These are phyloP conservation scores for Apiospora kogelbergensis DNA, from an alignment of 2,329 filamentous ascomycete species.

Conservation along the genomic window DNA sequence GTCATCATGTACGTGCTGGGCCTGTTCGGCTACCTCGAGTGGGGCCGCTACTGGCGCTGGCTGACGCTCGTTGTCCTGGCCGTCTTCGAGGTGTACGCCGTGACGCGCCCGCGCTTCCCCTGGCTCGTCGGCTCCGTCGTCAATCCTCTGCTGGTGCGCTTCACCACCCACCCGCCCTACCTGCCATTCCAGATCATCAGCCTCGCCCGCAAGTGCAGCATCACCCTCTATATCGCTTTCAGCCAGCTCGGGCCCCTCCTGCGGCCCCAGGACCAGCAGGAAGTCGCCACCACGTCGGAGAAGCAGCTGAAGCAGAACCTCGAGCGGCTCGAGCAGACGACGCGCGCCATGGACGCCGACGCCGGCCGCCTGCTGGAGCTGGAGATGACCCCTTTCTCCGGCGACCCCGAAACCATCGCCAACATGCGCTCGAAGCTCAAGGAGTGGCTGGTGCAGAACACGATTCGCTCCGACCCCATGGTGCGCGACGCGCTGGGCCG, in stretches of 20 bases:
- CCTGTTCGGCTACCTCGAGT: slow-evolving; percentile 66
- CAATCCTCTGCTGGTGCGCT: slow-evolving; percentile 43
- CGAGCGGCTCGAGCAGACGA: slow-evolving; percentile 62
- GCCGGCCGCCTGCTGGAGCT: slow-evolving; percentile 69
- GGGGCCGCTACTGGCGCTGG: slow-evolving; percentile 67
- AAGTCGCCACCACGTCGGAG: slow-evolving; percentile 36
- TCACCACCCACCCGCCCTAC: slow-evolving; percentile 56
- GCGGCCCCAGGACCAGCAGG: slow-evolving; percentile 36
- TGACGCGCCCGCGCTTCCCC: slow-evolving; percentile 56
- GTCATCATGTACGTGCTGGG: slow-evolving; percentile 61
- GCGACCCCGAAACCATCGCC: slow-evolving; percentile 63
- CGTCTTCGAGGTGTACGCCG: slow-evolving; percentile 56
- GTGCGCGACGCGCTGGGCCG: slow-evolving; percentile 77
- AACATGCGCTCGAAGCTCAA: slow-evolving; percentile 72
- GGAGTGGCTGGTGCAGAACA: slow-evolving; percentile 87
- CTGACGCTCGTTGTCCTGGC: slow-evolving; percentile 53
- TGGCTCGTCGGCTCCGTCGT: slow-evolving; percentile 39
- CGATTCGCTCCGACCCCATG: slow-evolving; percentile 74
- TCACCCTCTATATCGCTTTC: slow-evolving; percentile 82
- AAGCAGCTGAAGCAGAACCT: slow-evolving; percentile 61
- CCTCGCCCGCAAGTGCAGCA: slow-evolving; percentile 71
- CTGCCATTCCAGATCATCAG: slow-evolving; percentile 83
- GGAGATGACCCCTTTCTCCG: slow-evolving; percentile 78
- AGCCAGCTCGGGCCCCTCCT: slow-evolving; percentile 76
- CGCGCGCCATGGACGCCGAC: slow-evolving; percentile 66